Evolutionary conservation across 768 basidiomycete species (phyloP).

Genomic region (Paxillus ammoniavirescens): DNA sequence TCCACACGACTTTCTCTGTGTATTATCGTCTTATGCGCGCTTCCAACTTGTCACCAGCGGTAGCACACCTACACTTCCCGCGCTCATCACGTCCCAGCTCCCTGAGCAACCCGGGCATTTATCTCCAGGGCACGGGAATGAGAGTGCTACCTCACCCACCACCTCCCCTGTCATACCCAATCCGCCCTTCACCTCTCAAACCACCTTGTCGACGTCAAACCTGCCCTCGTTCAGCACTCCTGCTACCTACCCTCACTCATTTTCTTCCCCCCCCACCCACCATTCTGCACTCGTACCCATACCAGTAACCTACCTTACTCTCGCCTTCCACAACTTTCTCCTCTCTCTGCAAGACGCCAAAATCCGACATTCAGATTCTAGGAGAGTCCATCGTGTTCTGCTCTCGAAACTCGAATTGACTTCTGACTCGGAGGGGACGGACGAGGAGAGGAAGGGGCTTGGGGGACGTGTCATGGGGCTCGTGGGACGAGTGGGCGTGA

Average conservation of each 20-base stretch:
- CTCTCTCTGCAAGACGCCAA: constrained; percentile 28
- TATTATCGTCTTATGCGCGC: constrained; percentile 37
- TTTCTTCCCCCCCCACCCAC: constrained; percentile 17
- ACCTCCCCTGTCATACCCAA: constrained; percentile 13
- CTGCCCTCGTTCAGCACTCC: constrained; percentile 11
- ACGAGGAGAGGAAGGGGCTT: constrained; percentile 31
- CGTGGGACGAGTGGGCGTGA: constrained; percentile 35
- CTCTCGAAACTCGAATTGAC: constrained; percentile 53
- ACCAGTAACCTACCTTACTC: constrained; percentile 22
- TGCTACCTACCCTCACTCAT: constrained; percentile 3
- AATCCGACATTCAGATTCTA: constrained; percentile 44
- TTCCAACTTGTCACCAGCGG: constrained; percentile 14
- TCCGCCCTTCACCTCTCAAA: constrained; percentile 6
- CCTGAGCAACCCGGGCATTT: constrained; percentile 10
- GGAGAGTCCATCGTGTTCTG: constrained; percentile 61
- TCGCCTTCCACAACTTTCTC: constrained; percentile 20
- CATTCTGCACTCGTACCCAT: not conserved
- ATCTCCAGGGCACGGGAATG: constrained; percentile 10
- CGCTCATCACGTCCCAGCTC: constrained; percentile 22
- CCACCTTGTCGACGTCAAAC: constrained; percentile 2
- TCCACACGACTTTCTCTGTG: constrained; percentile 53
- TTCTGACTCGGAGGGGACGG: constrained; percentile 31
- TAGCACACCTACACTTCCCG: constrained; percentile 28
- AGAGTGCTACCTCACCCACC: constrained; percentile 13
- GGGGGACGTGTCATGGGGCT: constrained; percentile 38